Conservation (phyloP, 2,329 filamentous ascomycete species). For the Neofusicoccum ribis region DNA sequence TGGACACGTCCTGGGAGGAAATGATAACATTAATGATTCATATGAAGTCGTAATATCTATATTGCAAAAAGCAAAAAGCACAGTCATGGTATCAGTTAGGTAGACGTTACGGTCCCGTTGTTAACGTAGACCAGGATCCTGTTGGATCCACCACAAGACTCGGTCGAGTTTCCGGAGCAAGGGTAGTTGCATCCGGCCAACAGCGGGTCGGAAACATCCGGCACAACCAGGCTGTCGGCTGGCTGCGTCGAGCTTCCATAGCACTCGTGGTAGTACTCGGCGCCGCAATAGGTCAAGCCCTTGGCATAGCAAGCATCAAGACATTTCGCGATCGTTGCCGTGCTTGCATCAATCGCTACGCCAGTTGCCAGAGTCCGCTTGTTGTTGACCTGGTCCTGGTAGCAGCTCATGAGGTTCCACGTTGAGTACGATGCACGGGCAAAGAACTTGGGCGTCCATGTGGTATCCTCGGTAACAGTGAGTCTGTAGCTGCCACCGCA, state of each 20-base stretch:
- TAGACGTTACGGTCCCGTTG: background rate
- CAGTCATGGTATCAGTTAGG: too few species aligned
- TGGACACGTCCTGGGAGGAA: background rate
- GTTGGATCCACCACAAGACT: conserved; percentile 7
- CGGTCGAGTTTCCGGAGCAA: conserved; percentile 14
- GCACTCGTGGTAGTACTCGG: conserved; percentile 34
- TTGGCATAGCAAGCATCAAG: conserved; percentile 17
- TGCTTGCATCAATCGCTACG: background rate
- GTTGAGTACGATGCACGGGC: background rate
- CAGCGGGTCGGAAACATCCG: background rate
- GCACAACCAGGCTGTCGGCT: background rate
- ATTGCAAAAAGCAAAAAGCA: background rate
- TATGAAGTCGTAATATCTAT: too few species aligned
- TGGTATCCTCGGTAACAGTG: conserved; percentile 3
- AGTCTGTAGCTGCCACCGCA: conserved; percentile 12
- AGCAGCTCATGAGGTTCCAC: conserved; percentile 7
- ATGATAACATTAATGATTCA: background rate
- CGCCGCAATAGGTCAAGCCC: conserved; percentile 29
- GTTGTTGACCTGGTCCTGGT: conserved; percentile 3
- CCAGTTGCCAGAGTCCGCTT: background rate
- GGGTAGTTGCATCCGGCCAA: background rate
- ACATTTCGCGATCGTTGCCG: background rate
- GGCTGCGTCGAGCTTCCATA: conserved; percentile 35
- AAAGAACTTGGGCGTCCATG: conserved; percentile 3
- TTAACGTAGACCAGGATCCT: conserved; percentile 7